These are phyloP conservation scores for Scytalidium sp. DNA, from an alignment of 2,329 filamentous ascomycete genomes.

Conservation along the genomic window DNA sequence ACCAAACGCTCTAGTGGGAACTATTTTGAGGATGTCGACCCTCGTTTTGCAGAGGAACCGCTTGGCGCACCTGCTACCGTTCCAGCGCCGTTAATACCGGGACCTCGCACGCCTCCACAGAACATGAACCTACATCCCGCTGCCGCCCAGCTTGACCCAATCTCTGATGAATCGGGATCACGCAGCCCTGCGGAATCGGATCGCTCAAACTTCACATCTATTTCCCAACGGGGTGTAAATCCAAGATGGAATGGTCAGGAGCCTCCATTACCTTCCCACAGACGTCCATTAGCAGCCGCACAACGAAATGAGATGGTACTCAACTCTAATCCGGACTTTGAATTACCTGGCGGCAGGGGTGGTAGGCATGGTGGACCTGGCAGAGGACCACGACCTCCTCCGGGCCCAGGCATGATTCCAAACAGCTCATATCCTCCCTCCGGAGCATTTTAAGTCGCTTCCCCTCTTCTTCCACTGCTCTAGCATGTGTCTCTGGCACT, in stretches of 20 bases:
- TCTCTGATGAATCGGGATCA: constrained; percentile 61
- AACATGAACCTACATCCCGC: constrained; percentile 26
- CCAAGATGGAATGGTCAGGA: constrained; percentile 67
- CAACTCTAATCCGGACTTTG: constrained; percentile 82
- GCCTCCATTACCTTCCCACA: constrained; percentile 30
- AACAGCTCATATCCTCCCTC: constrained; percentile 49
- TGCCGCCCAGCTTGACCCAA: constrained; percentile 32
- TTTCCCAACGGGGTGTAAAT: constrained; percentile 85
- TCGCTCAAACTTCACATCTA: constrained; percentile 81
- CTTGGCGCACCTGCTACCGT: constrained; percentile 24
- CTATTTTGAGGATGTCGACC: constrained; percentile 94
- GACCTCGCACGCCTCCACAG: constrained; percentile 17
- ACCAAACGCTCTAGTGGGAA: constrained; percentile 30
- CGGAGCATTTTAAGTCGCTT: constrained; percentile 12
- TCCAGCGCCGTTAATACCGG: constrained; percentile 28
- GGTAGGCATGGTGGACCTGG: constrained; percentile 15
- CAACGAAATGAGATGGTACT: constrained; percentile 71
- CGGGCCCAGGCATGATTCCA: constrained; percentile 45
- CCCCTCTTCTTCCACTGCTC: neutral
- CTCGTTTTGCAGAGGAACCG: constrained; percentile 62
- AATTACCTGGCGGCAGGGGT: constrained; percentile 50
- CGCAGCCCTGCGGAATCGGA: constrained; percentile 77
- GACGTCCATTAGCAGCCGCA: constrained; percentile 11
- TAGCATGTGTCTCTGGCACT: neutral
- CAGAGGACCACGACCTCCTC: constrained; percentile 16